Conservation (phyloP, 495 filamentous ascomycete genomes). For the Xylona heveae region DNA sequence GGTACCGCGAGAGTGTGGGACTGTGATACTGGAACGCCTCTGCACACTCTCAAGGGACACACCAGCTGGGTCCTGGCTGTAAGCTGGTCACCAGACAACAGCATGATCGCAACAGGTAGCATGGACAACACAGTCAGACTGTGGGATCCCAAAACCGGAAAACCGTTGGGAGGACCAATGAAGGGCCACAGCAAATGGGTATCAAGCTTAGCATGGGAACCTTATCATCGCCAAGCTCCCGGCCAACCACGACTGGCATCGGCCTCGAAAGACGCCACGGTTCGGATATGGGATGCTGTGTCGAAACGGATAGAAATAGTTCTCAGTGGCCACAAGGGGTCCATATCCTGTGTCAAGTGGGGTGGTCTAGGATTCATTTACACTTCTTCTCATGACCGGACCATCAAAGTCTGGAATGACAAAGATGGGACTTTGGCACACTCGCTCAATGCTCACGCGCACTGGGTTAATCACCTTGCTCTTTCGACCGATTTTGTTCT, state of each 20-base stretch:
- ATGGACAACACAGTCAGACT: slow-evolving; percentile 85
- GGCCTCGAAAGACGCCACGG: slow-evolving; percentile 75
- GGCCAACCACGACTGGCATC: slow-evolving; percentile 67
- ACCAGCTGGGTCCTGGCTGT: slow-evolving; percentile 83
- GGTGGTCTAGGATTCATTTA: slow-evolving; percentile 77
- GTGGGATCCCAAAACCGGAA: slow-evolving; percentile 75
- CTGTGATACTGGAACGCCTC: slow-evolving; percentile 79
- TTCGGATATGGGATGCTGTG: slow-evolving; percentile 73
- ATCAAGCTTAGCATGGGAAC: slow-evolving; percentile 76
- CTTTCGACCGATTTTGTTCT: slow-evolving; percentile 86
- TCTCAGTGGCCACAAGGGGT: slow-evolving; percentile 70
- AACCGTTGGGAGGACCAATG: slow-evolving; percentile 49
- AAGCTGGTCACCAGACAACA: slow-evolving; percentile 66
- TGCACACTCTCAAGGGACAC: slow-evolving; percentile 80
- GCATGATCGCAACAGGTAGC: slow-evolving; percentile 68
- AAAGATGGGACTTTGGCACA: slow-evolving; percentile 57
- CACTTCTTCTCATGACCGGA: slow-evolving; percentile 79
- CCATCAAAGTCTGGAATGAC: slow-evolving; percentile 80
- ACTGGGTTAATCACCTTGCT: slow-evolving; percentile 92
- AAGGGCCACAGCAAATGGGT: slow-evolving; percentile 90
- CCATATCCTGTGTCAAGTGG: slow-evolving; percentile 84
- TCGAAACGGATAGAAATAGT: slow-evolving; percentile 58
- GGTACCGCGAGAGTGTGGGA: slow-evolving; percentile 89
- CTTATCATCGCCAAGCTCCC: slow-evolving; percentile 63
- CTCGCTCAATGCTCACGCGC: slow-evolving; percentile 62